A percentile compares a stretch with the other conserved stretches of the same genome.
phyloP scores from a whole-genome alignment of 768 basidiomycete species.

The Lentinula boryana region DNA sequence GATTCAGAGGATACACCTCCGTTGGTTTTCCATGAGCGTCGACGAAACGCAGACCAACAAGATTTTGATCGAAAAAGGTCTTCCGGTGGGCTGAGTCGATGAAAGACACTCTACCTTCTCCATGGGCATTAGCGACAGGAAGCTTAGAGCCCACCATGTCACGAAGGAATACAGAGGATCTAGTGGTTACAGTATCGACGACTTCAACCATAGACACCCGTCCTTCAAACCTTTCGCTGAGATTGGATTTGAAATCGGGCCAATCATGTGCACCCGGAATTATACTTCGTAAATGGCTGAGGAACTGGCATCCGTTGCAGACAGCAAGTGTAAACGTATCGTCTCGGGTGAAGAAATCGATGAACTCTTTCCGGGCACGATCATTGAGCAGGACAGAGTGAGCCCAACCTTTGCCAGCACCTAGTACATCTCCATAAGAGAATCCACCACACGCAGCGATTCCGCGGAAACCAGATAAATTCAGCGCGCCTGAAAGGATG shows the following conservation, averaged over 20 bases:
- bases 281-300: slow-evolving; percentile 80
- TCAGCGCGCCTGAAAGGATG: slow-evolving; percentile 66
- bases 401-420: slow-evolving; percentile 98
- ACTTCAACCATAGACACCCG: slow-evolving; percentile 80
- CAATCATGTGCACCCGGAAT: slow-evolving; percentile 84
- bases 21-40: slow-evolving; percentile 64
- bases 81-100: slow-evolving; percentile 22
- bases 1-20: slow-evolving; percentile 73
- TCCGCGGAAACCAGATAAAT: slow-evolving; percentile 70
- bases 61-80: slow-evolving; percentile 36
- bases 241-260: slow-evolving; percentile 89
- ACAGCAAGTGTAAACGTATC: slow-evolving; percentile 89
- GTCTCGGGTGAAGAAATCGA: slow-evolving; percentile 72
- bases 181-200: slow-evolving; percentile 47
- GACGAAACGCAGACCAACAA: slow-evolving; percentile 81
- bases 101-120: slow-evolving; percentile 79
- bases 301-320: slow-evolving; percentile 98
- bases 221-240: slow-evolving; percentile 86
- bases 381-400: slow-evolving; percentile 87
- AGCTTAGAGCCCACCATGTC: slow-evolving; percentile 46
- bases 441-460: slow-evolving; percentile 97
- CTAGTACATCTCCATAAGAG: slow-evolving; percentile 97
- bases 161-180: slow-evolving; percentile 50
- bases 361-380: slow-evolving; percentile 70
- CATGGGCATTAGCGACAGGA: slow-evolving; percentile 92